Conservation (phyloP, 805 yeast species). For the Kazachstania kunashirensis region DNA sequence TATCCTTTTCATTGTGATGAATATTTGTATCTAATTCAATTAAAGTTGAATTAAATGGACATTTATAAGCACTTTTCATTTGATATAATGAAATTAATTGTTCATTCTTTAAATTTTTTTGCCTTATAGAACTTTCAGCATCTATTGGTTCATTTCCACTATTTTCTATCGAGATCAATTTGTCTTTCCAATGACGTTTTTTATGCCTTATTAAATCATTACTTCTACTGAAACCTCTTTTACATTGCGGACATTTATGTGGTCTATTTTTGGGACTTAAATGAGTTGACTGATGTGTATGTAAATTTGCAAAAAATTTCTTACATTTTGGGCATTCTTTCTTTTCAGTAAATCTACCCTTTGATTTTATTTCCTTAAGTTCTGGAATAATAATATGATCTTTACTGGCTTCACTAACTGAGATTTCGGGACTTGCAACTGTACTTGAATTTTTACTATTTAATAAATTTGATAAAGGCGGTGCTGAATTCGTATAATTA, state of each 20-base stretch:
- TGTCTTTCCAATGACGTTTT: constrained; percentile 74
- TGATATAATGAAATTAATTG: constrained; percentile 18
- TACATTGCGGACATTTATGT: constrained; percentile 66
- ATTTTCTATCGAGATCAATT: constrained; percentile 2
- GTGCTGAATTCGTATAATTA: constrained; percentile 1
- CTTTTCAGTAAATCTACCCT: constrained; percentile 36
- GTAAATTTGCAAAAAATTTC: constrained; percentile 61
- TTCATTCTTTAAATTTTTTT: constrained; percentile 5
- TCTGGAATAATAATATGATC: not conserved
- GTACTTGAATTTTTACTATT: not conserved
- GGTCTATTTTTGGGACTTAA: constrained; percentile 63
- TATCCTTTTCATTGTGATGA: constrained; percentile 5
- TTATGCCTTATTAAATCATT: constrained; percentile 80
- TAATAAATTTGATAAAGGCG: not conserved
- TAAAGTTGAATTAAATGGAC: constrained; percentile 48
- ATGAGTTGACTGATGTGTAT: constrained; percentile 80
- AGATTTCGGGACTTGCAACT: not conserved
- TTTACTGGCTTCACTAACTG: not conserved
- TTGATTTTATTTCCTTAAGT: not conserved
- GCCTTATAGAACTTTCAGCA: not conserved
- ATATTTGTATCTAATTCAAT: constrained; percentile 19
- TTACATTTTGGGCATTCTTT: constrained; percentile 64
- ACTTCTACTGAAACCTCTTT: constrained; percentile 78
- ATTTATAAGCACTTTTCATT: constrained; percentile 42
- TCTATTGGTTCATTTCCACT: not conserved